Evolutionary conservation across 495 filamentous ascomycete genomes (phyloP).

Genomic region (Talaromyces adpressus): DNA sequence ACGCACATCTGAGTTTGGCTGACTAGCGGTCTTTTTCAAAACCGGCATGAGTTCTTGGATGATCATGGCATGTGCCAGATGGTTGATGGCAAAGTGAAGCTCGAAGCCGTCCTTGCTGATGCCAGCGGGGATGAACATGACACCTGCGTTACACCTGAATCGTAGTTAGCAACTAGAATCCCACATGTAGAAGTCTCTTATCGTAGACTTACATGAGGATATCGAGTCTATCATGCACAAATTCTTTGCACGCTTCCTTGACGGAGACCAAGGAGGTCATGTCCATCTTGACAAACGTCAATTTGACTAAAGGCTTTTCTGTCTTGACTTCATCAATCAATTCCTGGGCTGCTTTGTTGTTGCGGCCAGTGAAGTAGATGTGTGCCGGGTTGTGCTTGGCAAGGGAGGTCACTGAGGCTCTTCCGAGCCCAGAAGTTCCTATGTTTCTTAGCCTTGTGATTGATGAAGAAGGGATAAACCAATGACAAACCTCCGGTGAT

Average conservation of each 20-base stretch:
- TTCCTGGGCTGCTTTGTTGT: slow-evolving; percentile 23
- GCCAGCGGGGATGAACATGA: slow-evolving; percentile 47
- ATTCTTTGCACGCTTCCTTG: slow-evolving; percentile 43
- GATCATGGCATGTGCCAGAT: slow-evolving; percentile 53
- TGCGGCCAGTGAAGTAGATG: slow-evolving; percentile 44
- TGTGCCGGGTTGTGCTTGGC: slow-evolving; percentile 47
- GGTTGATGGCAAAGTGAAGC: slow-evolving; percentile 51
- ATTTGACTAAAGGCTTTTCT: slow-evolving; percentile 17
- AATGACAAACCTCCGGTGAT: slow-evolving; percentile 34
- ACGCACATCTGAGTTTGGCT: slow-evolving; percentile 33
- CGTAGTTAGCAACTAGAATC: neutral
- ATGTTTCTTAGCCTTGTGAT: neutral
- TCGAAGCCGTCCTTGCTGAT: slow-evolving; percentile 41
- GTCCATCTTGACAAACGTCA: slow-evolving; percentile 38
- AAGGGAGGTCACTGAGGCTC: slow-evolving; percentile 44
- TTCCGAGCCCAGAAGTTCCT: slow-evolving; percentile 55
- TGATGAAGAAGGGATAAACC: neutral
- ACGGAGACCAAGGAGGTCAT: slow-evolving; percentile 40
- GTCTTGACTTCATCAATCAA: slow-evolving; percentile 37
- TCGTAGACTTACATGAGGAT: slow-evolving; percentile 43
- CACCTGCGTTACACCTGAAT: slow-evolving; percentile 43
- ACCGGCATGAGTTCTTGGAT: slow-evolving; percentile 38
- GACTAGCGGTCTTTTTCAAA: slow-evolving; percentile 22
- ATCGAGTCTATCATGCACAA: slow-evolving; percentile 43
- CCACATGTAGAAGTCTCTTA: slow-evolving; percentile 10